Evolutionary conservation across 305 asterid genomes (phyloP), one percentile per base, ranked within the genome.

Genomic region (Fraxinus paxiana): DNA sequence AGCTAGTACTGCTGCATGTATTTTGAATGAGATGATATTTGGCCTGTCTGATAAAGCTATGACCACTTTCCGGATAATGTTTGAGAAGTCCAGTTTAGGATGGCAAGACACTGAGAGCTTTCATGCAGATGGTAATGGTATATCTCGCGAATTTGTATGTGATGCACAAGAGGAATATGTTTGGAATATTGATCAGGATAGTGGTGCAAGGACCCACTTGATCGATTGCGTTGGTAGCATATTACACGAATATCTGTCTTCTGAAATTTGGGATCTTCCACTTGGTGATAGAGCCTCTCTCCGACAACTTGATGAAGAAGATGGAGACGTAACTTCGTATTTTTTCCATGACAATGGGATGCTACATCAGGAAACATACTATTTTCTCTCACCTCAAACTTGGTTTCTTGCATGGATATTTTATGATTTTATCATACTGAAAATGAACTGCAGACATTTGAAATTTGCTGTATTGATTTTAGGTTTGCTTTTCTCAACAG

Each of bases 261-360:
- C 94, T 82, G 99, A 96, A 92, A 37, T 96, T 76, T 96, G 99
- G 99, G 88, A 87, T 87, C 97, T 96, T 80, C 99, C 98, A 35
- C 86, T 94, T 77, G 93, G 86, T 79, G 82, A 84, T 82, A 80
- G 88, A 51, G 80, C 91, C 84, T 87, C 95, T 79, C 75, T 83
- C 26, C 83, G 51, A 75, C 97, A 88, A 86, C 80, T 87, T 76
- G 59, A 83, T 74, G 88, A 82, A 74, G 94, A 87, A 73, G 92
- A 84, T 34, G 90, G 91, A 79, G 88, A 88, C 75, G 69, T 94
- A 75, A 88, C 82, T 86, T 83, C 91, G 79, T 95, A 94, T 82
- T 88, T 91, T 77, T 87, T 90, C 83, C 88, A 84, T 31, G 99
- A 96, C 88, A 94, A 88, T 82, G 97, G 88, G 75, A 93, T 94